A percentile compares a stretch with the other conserved stretches of the same genome.
Conservation (phyloP, 768 basidiomycete genomes). For the Boletus rubroflammeus region DNA sequence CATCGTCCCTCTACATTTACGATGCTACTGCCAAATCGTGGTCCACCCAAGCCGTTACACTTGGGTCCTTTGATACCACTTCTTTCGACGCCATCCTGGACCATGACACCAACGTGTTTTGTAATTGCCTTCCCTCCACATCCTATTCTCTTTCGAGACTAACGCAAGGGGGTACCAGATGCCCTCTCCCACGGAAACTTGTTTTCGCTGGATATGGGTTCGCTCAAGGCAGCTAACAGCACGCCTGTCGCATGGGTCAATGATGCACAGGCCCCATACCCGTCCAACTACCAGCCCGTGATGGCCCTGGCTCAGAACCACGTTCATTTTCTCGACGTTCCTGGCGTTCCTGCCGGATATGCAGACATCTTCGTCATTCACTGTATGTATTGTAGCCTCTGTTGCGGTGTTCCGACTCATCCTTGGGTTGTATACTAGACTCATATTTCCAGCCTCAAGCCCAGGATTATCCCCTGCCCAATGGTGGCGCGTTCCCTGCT, state of each 20-base stretch:
- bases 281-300: conserved; percentile 60
- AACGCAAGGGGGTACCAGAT: conserved; percentile 39
- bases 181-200: conserved; percentile 64
- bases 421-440: conserved; percentile 38
- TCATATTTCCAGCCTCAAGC: conserved; percentile 74
- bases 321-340: conserved; percentile 76
- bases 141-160: background rate
- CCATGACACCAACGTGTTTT: conserved; percentile 93
- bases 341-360: conserved; percentile 60
- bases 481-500: conserved; percentile 58
- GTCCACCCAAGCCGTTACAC: conserved; percentile 64
- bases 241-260: conserved; percentile 61
- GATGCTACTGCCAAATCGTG: conserved; percentile 69
- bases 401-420: background rate
- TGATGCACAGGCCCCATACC: conserved; percentile 54
- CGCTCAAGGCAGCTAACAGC: conserved; percentile 57
- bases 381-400: conserved; percentile 46
- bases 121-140: conserved; percentile 31
- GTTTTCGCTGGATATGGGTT: conserved; percentile 67
- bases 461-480: conserved; percentile 50
- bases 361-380: conserved; percentile 85
- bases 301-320: conserved; percentile 87
- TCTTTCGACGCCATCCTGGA: conserved; percentile 76
- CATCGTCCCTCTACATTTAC: conserved; percentile 75
- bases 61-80: conserved; percentile 56